Evolutionary conservation across 2,329 filamentous ascomycete species (phyloP).

Genomic region (Neonectria sp.): DNA sequence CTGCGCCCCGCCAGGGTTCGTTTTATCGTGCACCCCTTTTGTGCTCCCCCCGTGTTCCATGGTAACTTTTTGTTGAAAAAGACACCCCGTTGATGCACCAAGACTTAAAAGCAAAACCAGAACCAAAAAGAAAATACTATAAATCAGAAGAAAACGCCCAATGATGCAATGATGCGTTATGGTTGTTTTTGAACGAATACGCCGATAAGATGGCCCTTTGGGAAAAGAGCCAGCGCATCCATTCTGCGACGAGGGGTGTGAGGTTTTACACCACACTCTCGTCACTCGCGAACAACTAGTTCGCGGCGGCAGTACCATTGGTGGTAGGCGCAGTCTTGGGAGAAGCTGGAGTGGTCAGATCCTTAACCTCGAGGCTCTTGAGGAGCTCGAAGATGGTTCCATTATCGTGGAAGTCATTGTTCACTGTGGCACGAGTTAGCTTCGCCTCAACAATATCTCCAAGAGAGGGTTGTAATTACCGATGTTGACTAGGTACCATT

Average conservation of each 20-base stretch:
- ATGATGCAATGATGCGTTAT: conserved; percentile 31
- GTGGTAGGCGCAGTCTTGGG: conserved; percentile 44
- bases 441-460: conserved; percentile 19
- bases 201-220: conserved; percentile 14
- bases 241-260: not conserved
- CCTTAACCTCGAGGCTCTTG: conserved; percentile 79
- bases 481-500: conserved; percentile 96
- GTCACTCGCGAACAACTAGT: conserved; percentile 30
- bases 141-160: conserved; percentile 30
- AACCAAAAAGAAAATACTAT: conserved; percentile 32
- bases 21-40: conserved; percentile 44
- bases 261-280: not conserved
- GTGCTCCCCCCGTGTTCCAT: conserved; percentile 48
- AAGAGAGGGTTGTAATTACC: conserved; percentile 67
- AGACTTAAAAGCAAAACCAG: conserved; percentile 23
- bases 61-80: conserved; percentile 62
- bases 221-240: conserved; percentile 24
- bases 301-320: conserved; percentile 35
- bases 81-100: conserved; percentile 51
- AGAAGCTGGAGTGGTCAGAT: conserved; percentile 65
- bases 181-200: conserved; percentile 28
- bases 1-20: conserved; percentile 46
- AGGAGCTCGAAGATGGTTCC: conserved; percentile 89
- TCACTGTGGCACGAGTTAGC: conserved; percentile 70
- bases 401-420: conserved; percentile 96